phyloP scores from a whole-genome alignment of 2,329 filamentous ascomycete species.

The Zymoseptoria tritici region DNA sequence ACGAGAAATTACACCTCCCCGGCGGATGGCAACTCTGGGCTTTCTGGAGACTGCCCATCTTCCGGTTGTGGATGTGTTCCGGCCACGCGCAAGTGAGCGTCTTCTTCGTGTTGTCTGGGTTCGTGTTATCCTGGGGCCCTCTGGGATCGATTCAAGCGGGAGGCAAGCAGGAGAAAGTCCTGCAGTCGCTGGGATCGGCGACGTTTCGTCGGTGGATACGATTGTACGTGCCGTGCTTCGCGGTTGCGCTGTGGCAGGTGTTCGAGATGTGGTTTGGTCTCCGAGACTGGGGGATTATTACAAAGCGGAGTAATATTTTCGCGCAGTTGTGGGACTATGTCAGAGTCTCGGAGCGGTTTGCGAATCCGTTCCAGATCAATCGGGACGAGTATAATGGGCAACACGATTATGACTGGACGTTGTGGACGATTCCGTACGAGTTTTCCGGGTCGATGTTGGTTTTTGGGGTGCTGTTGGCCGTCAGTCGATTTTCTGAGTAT shows the following conservation, averaged over 20 bases:
- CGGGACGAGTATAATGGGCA: constrained; percentile 1
- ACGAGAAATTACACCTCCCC: constrained; percentile 1
- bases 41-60: constrained; percentile 16
- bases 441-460: constrained; percentile 12
- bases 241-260: constrained; percentile 7
- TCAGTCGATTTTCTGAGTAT: constrained; percentile 5
- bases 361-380: constrained; percentile 15
- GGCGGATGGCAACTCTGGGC: constrained; percentile 1
- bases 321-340: constrained; percentile 12
- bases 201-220: constrained; percentile 10
- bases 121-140: constrained; percentile 12
- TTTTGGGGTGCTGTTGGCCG: constrained; percentile 6
- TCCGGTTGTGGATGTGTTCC: constrained; percentile 10
- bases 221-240: constrained; percentile 10
- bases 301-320: constrained; percentile 4
- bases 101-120: constrained; percentile 14
- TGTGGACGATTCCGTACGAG: constrained; percentile 20
- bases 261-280: constrained; percentile 8
- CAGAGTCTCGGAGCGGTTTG: constrained; percentile 4
- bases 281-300: constrained; percentile 1
- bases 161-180: constrained; percentile 2
- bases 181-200: constrained; percentile 5
- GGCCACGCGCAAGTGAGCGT: constrained; percentile 13
- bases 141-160: constrained; percentile 5
- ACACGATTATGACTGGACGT: constrained; percentile 15